Evolutionary conservation across 805 yeast species (phyloP), one percentile per base, ranked within the genome.

Genomic region (Pichia occidentalis): DNA sequence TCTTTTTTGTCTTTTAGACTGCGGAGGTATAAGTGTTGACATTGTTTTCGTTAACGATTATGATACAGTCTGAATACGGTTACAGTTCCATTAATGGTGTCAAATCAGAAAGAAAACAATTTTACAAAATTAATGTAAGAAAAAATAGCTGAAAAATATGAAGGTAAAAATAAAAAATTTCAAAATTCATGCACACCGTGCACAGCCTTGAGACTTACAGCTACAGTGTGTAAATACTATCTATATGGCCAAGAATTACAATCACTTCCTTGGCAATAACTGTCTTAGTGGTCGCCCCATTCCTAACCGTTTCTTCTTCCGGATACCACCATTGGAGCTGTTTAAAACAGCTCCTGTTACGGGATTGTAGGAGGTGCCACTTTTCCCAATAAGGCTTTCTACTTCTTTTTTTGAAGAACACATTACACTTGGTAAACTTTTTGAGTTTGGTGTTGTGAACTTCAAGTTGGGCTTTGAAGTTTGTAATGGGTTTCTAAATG

Each of bases 21-120:
- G 95, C 28, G 97, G 97, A 19, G 98, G 98, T 32, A 92, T 60
- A 30, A 85, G 68, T 1, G 97, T 92, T 36, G 97, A 92, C 97
- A 90, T 88, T 27, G 11, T 44, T 11, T 19, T 27, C 13, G 14
- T 26, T 22, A 22, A n/a, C 4, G 11, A 12, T 33, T 23, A 16
- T 33, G 24, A 24, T 24, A 18, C n/a, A 34, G 13, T 24, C 27
- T 24, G 27, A 34, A 25, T 34, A n/a, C n/a, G n/a, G n/a, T n/a
- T n/a, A n/a, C n/a, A n/a, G n/a, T n/a, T n/a, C n/a, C n/a, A n/a
- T n/a, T n/a, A n/a, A n/a, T n/a, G n/a, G n/a, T n/a, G n/a, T n/a
- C n/a, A n/a, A n/a, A n/a, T n/a, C n/a, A n/a, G n/a, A n/a, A n/a
- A n/a, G n/a, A n/a, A n/a, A n/a, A n/a, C n/a, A n/a, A n/a, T n/a